Evolutionary conservation across 345 rosid genomes (phyloP).

Genomic region (Camelina hispida): DNA sequence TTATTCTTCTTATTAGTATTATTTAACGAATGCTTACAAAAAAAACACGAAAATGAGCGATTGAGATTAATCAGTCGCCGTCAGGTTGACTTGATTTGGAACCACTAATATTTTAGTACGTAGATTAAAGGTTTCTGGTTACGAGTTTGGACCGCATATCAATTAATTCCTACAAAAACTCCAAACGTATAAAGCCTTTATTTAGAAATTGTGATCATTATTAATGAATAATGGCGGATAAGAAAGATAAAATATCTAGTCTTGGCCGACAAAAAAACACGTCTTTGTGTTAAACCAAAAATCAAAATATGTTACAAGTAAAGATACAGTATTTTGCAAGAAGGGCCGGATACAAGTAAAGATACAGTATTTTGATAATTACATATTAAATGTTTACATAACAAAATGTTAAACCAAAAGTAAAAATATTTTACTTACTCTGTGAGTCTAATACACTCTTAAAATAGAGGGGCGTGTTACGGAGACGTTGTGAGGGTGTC

Average conservation of each 20-base stretch:
- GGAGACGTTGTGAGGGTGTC: no score
- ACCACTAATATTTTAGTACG: conserved; percentile 16
- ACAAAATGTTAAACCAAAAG: no score
- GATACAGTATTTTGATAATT: not conserved
- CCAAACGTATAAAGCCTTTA: not conserved
- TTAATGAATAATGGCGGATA: no score
- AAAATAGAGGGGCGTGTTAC: no score
- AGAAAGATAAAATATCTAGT: not conserved
- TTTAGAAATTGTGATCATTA: no score
- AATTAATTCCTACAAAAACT: not conserved
- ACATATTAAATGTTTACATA: not conserved
- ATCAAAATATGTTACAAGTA: not conserved
- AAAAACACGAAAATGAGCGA: conserved; percentile 5
- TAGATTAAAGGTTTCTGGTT: not conserved
- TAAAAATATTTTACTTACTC: no score
- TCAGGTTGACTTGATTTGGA: conserved; percentile 10
- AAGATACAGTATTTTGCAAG: not conserved
- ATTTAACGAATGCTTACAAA: not conserved
- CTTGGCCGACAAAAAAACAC: conserved; percentile 18
- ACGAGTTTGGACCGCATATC: conserved; percentile 1
- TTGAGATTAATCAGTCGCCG: conserved; percentile 5
- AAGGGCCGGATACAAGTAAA: not conserved
- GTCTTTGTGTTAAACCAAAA: not conserved
- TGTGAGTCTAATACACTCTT: no score
- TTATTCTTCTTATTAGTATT: no score